Conservation (phyloP, 1,284 basidiomycete species). For the Rhodotorula sp. region DNA sequence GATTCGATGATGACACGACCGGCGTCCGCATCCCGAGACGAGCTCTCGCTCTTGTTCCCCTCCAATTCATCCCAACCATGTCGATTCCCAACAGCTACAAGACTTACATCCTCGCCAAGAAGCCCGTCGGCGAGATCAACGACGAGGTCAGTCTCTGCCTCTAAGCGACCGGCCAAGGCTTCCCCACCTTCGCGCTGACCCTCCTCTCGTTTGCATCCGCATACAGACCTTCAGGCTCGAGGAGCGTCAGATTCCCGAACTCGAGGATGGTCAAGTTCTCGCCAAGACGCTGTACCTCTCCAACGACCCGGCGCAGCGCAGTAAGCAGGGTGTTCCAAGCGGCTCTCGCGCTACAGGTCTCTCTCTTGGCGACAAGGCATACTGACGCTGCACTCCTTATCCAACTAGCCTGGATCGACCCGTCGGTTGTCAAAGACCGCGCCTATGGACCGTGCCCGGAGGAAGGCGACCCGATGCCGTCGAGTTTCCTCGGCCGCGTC, state of each 20-base stretch:
- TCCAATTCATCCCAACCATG: not conserved
- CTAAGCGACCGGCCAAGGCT: not conserved
- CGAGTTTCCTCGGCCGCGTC: constrained; percentile 20
- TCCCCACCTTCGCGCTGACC: not conserved
- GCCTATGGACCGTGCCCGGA: constrained; percentile 25
- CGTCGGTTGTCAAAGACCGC: constrained; percentile 11
- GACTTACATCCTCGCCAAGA: constrained; percentile 44
- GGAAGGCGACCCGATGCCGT: constrained; percentile 26
- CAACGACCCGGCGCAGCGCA: constrained; percentile 48
- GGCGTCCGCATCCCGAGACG: not conserved
- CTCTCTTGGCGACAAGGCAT: too few relatives aligned
- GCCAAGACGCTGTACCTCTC: constrained; percentile 44
- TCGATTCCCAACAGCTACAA: constrained; percentile 18
- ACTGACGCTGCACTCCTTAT: too few relatives aligned
- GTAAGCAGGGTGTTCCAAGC: too few relatives aligned
- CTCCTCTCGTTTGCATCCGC: not conserved
- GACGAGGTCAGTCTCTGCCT: not conserved
- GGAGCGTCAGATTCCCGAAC: constrained; percentile 40
- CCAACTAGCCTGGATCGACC: constrained; percentile 42
- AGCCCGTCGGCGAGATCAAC: constrained; percentile 41
- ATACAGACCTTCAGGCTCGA: constrained; percentile 41
- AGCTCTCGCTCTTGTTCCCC: not conserved
- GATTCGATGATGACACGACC: not conserved
- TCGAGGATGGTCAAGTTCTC: constrained; percentile 46
- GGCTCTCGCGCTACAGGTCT: too few relatives aligned